phyloP scores from a whole-genome alignment of 148 eudicot genomes.

The Silene latifolia region DNA sequence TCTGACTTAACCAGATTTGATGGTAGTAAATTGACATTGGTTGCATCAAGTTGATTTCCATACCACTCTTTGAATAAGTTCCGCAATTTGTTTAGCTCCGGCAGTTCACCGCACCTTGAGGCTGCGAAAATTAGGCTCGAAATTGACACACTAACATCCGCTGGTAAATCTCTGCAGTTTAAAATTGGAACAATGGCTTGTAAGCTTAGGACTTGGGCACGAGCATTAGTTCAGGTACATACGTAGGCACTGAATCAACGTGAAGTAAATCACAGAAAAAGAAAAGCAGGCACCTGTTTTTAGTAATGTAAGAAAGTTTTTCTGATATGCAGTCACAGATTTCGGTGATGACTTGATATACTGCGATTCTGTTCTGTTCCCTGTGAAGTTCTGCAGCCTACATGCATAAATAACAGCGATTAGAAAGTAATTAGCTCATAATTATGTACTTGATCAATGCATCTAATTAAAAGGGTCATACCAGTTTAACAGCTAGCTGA shows the following conservation, averaged over 20 bases:
- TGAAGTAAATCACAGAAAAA: no score
- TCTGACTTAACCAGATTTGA: slow-evolving; percentile 19
- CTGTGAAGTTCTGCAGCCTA: slow-evolving; percentile 23
- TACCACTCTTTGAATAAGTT: slow-evolving; percentile 21
- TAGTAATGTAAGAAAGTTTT: slow-evolving; percentile 11
- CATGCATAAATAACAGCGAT: not conserved
- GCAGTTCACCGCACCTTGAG: slow-evolving; percentile 34
- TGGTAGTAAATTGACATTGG: slow-evolving; percentile 19
- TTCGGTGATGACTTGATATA: slow-evolving; percentile 22
- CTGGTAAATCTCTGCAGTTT: slow-evolving; percentile 19
- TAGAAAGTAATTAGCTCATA: not conserved
- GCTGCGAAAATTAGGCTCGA: slow-evolving; percentile 26
- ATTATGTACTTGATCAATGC: not conserved
- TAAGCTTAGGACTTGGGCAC: no score
- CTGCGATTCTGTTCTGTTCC: slow-evolving; percentile 19
- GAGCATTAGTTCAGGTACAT: no score
- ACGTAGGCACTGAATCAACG: no score
- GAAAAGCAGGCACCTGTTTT: slow-evolving; percentile 6
- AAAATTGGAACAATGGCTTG: not conserved
- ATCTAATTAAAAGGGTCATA: slow-evolving; percentile 15
- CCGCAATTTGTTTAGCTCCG: slow-evolving; percentile 17
- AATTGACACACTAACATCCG: slow-evolving; percentile 21
- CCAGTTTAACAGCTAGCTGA: slow-evolving; percentile 21
- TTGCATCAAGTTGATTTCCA: slow-evolving; percentile 19
- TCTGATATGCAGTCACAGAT: slow-evolving; percentile 14